Evolutionary conservation across 768 basidiomycete genomes (phyloP).

Genomic region (Mycena capillaripes): DNA sequence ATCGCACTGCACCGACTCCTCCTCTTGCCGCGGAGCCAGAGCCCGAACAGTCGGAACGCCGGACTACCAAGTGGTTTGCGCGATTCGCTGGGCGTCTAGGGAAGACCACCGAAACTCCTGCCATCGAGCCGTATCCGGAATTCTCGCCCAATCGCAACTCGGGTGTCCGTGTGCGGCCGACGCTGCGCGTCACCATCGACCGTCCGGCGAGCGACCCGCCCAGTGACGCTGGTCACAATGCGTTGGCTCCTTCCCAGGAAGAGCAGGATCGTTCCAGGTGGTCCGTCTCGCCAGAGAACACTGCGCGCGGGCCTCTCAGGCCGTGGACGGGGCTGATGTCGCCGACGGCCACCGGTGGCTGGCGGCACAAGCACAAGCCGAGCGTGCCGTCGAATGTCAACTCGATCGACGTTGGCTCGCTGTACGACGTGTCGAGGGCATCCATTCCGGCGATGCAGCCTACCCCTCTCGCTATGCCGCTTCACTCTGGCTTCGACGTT

Average conservation of each 20-base stretch:
- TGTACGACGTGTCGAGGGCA: conserved; percentile 32
- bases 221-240: conserved; percentile 33
- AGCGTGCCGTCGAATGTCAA: conserved; percentile 54
- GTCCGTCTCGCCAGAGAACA: conserved; percentile 53
- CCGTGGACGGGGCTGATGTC: conserved; percentile 52
- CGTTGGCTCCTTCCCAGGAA: conserved; percentile 31
- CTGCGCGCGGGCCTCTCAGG: conserved; percentile 37
- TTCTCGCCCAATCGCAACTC: conserved; percentile 35
- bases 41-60: conserved; percentile 39
- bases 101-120: conserved; percentile 35
- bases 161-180: conserved; percentile 43
- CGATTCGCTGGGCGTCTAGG: conserved; percentile 43
- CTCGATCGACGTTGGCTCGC: conserved; percentile 41
- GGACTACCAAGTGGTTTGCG: conserved; percentile 46
- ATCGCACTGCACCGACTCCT: conserved; percentile 9
- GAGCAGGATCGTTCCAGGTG: conserved; percentile 46
- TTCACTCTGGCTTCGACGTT: conserved; percentile 40
- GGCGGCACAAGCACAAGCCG: conserved; percentile 47
- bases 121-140: conserved; percentile 32
- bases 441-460: conserved; percentile 19
- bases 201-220: conserved; percentile 49
- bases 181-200: conserved; percentile 60
- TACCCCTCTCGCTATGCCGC: conserved; percentile 42
- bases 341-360: conserved; percentile 42
- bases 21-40: conserved; percentile 20